phyloP scores from a whole-genome alignment of 2,329 filamentous ascomycete species.

The Paramyrothecium roridum region DNA sequence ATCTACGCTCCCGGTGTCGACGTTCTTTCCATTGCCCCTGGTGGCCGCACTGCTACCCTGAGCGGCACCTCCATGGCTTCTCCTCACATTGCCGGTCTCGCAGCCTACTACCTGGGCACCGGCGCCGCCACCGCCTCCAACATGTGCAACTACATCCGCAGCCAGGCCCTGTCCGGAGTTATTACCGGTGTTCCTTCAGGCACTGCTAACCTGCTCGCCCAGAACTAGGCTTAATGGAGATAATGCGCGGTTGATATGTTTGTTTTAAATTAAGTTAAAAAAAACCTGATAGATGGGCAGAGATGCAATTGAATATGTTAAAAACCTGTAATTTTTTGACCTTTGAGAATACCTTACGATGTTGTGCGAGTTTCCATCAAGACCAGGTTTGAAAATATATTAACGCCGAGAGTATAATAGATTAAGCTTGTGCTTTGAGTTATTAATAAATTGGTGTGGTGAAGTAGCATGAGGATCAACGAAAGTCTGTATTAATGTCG shows the following conservation, averaged over 20 bases:
- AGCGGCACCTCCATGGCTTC: slow-evolving; percentile 35
- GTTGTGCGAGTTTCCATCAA: no score
- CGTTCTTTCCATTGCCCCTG: slow-evolving; percentile 37
- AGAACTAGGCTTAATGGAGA: slow-evolving; percentile 18
- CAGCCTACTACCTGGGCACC: slow-evolving; percentile 39
- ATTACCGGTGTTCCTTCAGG: slow-evolving; percentile 28
- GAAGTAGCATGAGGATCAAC: no score
- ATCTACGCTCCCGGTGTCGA: slow-evolving; percentile 35
- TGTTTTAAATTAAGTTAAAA: neutral
- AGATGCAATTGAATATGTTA: neutral
- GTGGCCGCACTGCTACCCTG: slow-evolving; percentile 31
- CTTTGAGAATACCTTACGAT: no score
- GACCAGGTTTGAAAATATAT: no score
- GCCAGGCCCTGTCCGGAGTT: slow-evolving; percentile 32
- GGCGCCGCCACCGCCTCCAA: slow-evolving; percentile 24
- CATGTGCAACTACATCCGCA: slow-evolving; percentile 37
- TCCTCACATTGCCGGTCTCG: slow-evolving; percentile 34
- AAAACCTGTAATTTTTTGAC: no score
- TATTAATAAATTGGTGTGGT: no score
- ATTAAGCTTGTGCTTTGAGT: no score
- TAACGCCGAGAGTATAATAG: no score
- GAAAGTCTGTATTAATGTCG: no score
- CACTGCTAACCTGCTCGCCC: slow-evolving; percentile 28
- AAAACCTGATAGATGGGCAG: neutral
- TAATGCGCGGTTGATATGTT: neutral